Conservation (phyloP, 805 yeast genomes). For the Starmerella stigmatis region DNA sequence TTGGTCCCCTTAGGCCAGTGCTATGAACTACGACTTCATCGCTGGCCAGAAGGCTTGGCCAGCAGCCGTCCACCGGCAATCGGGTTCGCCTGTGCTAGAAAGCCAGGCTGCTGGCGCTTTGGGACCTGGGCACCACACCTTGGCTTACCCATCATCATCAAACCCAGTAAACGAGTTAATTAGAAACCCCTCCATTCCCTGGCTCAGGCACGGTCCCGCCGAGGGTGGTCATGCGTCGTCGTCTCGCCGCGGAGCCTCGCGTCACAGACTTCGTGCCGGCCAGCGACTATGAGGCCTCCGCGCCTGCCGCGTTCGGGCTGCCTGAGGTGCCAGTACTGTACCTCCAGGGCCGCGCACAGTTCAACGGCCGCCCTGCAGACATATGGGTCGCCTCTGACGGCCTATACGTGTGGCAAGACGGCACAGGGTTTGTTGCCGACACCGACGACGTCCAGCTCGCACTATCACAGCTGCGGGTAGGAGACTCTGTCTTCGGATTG, state of each 20-base stretch:
- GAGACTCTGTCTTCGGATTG: background rate
- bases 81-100: no score
- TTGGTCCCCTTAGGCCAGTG: no score
- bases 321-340: conserved; percentile 30
- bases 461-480: background rate
- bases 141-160: background rate
- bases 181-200: no score
- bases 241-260: conserved; percentile 15
- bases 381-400: conserved; percentile 26
- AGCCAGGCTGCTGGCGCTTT: no score
- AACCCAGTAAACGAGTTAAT: no score
- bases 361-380: conserved; percentile 1
- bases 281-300: conserved; percentile 27
- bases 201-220: background rate
- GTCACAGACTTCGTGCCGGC: conserved; percentile 25
- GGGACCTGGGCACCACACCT: no score
- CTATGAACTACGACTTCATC: no score
- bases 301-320: conserved; percentile 30
- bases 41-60: no score
- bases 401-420: conserved; percentile 24
- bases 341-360: conserved; percentile 1
- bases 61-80: no score
- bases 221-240: conserved; percentile 2
- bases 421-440: background rate
- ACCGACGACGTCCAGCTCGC: background rate